These are phyloP conservation scores for Tubosaeta brunneosetosa DNA, from an alignment of 768 basidiomycete species.

Conservation along the genomic window DNA sequence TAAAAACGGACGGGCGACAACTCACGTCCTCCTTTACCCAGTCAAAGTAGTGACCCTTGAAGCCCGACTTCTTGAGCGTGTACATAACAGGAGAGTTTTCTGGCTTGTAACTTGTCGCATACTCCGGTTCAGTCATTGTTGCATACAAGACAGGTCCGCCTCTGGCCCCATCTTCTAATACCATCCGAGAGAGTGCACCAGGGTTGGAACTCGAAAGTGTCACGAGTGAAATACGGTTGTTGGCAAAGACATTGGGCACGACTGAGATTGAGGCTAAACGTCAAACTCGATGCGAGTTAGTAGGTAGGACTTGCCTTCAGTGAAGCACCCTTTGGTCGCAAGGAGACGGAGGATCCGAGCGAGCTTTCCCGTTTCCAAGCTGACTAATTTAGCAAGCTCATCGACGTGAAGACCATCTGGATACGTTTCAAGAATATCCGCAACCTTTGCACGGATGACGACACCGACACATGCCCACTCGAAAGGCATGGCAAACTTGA, in stretches of 20 bases:
- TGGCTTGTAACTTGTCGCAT: conserved; percentile 18
- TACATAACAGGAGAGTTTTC: conserved; percentile 21
- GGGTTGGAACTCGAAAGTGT: too few relatives aligned
- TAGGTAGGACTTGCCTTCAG: conserved; percentile 24
- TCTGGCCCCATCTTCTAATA: too few relatives aligned
- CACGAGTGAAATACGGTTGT: too few relatives aligned
- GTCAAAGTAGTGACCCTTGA: conserved; percentile 18
- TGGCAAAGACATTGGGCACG: too few relatives aligned
- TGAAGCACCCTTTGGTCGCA: conserved; percentile 29
- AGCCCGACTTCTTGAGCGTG: conserved; percentile 13
- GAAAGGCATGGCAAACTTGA: conserved; percentile 19
- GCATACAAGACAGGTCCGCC: too few relatives aligned
- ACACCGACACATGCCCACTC: conserved; percentile 26
- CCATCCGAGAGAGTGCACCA: too few relatives aligned
- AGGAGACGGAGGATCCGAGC: conserved; percentile 29
- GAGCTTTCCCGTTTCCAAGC: conserved; percentile 27
- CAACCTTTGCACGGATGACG: too few relatives aligned
- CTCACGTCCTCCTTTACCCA: conserved; percentile 21
- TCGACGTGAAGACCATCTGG: conserved; percentile 28
- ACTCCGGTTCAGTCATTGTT: too few relatives aligned
- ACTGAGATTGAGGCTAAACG: too few relatives aligned
- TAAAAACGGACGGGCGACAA: background rate
- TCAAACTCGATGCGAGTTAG: too few relatives aligned
- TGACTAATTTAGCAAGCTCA: conserved; percentile 22
- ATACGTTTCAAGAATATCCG: too few relatives aligned